Conservation (phyloP, 441 rosid species). For the Flueggea neowawraea region DNA sequence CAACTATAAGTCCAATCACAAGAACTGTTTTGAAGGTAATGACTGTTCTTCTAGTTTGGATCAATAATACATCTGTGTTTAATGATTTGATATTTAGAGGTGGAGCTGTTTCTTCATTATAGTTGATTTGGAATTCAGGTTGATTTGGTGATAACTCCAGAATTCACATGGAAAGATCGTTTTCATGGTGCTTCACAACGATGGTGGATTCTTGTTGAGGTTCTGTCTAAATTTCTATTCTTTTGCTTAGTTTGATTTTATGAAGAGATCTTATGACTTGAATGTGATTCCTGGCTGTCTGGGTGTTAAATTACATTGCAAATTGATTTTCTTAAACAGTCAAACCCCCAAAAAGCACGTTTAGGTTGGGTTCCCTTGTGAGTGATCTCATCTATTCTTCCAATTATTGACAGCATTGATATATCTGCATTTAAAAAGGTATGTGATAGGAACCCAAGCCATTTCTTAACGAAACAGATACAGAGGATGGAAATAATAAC, state of each 20-base stretch:
- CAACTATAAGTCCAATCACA: constrained; percentile 97
- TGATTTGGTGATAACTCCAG: constrained; percentile 86
- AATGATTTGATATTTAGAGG: constrained; percentile 1
- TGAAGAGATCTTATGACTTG: background rate
- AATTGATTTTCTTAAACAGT: too few species aligned
- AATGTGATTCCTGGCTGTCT: background rate
- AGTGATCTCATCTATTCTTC: too few species aligned
- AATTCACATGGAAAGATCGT: constrained; percentile 94
- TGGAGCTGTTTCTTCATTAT: constrained; percentile 9
- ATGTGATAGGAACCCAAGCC: too few species aligned
- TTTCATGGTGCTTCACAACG: constrained; percentile 93
- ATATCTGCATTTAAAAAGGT: too few species aligned
- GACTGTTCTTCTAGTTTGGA: constrained; percentile 8
- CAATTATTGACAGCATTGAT: too few species aligned
- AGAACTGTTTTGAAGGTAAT: constrained; percentile 98
- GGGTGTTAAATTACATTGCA: too few species aligned
- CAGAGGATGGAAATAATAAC: too few species aligned
- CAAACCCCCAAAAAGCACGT: too few species aligned
- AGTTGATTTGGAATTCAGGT: constrained; percentile 47
- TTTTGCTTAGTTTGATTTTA: background rate
- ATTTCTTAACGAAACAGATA: too few species aligned
- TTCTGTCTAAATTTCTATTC: constrained; percentile 19
- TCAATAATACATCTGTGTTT: constrained; percentile 5
- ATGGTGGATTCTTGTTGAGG: constrained; percentile 99
- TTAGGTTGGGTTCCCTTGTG: too few species aligned